Evolutionary conservation across 208 protist genomes (phyloP).

Genomic region (Borovskyia barvae): DNA sequence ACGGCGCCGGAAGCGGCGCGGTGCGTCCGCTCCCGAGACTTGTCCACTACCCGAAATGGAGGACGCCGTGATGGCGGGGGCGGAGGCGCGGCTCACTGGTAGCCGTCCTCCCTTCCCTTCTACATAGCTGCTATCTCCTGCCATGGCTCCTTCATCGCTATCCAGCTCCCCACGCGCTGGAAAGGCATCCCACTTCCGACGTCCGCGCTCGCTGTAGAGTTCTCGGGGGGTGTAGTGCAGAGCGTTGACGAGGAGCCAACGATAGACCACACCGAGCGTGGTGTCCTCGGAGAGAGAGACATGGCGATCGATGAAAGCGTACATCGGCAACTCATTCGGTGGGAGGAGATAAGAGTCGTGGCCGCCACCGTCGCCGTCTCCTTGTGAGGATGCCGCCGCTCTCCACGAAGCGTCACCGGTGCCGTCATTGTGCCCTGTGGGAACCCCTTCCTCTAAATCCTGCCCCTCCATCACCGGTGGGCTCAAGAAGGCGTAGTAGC

Average conservation of each 20-base stretch:
- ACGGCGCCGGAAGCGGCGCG: constrained; percentile 16
- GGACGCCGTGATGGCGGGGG: neutral
- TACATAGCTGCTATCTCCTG: neutral
- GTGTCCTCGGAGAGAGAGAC: constrained; percentile 15
- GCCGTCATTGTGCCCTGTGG: constrained; percentile 13
- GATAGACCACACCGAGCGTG: constrained; percentile 12
- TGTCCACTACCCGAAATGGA: neutral
- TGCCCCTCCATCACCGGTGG: constrained; percentile 32
- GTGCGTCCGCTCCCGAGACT: neutral
- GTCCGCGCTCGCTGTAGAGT: constrained; percentile 15
- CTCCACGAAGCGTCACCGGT: neutral
- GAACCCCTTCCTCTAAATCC: neutral
- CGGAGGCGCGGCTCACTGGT: no score
- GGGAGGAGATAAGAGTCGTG: constrained; percentile 11
- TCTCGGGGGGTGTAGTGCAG: constrained; percentile 22
- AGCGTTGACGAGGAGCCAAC: constrained; percentile 23
- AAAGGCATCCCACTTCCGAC: constrained; percentile 18
- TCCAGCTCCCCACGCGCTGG: neutral
- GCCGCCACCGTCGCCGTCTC: neutral
- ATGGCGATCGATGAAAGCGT: constrained; percentile 4
- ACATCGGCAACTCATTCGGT: constrained; percentile 18
- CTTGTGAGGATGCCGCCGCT: no score
- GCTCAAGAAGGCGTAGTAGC: constrained; percentile 71
- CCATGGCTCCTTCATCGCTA: neutral
- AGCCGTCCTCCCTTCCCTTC: neutral